Percentiles rank a stretch among this genome's conserved stretches.
phyloP scores from a whole-genome alignment of 441 rosid genomes.

The Adansonia gregorii region DNA sequence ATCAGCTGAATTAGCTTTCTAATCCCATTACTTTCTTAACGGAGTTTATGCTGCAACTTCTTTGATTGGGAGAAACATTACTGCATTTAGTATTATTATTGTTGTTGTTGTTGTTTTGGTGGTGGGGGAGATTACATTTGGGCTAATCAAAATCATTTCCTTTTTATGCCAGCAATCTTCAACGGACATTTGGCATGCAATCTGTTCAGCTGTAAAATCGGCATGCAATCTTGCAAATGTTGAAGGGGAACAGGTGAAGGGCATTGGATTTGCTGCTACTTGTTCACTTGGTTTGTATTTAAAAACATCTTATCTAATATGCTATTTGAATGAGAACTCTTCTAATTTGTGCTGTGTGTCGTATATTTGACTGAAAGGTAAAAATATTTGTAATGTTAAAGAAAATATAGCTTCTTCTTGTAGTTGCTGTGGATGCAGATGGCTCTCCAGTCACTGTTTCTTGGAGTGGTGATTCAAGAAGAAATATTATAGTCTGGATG shows the following conservation, averaged over 20 bases:
- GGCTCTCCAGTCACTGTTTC: slow-evolving; percentile 94
- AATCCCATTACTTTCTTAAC: neutral
- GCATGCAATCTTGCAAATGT: slow-evolving; percentile 79
- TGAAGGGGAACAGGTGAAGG: slow-evolving; percentile 64
- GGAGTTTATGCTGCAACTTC: slow-evolving; percentile 8
- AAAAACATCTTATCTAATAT: neutral
- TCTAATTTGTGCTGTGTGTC: slow-evolving; percentile 12
- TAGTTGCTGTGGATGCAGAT: slow-evolving; percentile 93
- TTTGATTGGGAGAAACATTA: neutral
- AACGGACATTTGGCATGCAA: slow-evolving; percentile 94
- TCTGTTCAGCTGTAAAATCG: slow-evolving; percentile 78
- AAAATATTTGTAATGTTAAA: neutral
- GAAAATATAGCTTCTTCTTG: slow-evolving; percentile 29
- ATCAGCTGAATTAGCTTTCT: neutral
- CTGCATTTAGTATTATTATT: no score
- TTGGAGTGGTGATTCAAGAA: slow-evolving; percentile 92
- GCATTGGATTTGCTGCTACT: slow-evolving; percentile 89
- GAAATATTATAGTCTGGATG: slow-evolving; percentile 95
- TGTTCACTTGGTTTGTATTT: slow-evolving; percentile 85
- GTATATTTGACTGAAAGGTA: neutral
- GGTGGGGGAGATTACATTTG: neutral
- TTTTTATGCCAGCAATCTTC: slow-evolving; percentile 82
- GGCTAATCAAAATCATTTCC: slow-evolving; percentile 14
- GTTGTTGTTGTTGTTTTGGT: neutral
- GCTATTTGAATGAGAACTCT: neutral